Base-by-base conservation (phyloP, 192 early-diverging fungal genomes). In the Martensiomyces pterosporus region DNA sequence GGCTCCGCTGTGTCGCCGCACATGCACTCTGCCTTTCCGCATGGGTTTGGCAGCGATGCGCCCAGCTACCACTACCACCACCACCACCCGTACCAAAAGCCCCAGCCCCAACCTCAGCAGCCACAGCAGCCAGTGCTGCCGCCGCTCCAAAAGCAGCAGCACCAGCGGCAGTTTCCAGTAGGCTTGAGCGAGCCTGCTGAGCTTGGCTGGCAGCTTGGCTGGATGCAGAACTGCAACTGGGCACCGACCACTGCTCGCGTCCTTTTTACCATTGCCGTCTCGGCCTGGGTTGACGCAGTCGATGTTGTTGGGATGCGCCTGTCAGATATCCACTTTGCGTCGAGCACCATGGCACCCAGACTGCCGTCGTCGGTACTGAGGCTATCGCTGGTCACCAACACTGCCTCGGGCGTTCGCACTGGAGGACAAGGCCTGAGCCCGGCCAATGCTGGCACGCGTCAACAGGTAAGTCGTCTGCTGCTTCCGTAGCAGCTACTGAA, bases 291-390 rank as follows among this genome's bases (percentile, higher is more conserved):
- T 6, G 63, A 74, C 3, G 52, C 63, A 12, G 32, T 32, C 1
- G 43, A 61, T 16, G 58, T 62, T 9, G 54, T 60, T n/a, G 38
- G 51, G 7, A 15, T 66, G 39, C 53, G 48, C 27, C 51, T 74
- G 42, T 48, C 55, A 10, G 70, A 74, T 21, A 35, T 61, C 2
- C 55, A 57, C 35, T 74, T 74, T 58, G 70, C 52, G 15, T 66
- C 70, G 9, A 62, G 70, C 55, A 66, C 63, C 10, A 53, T 74
- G 50, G 58, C 70, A 6, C 63, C 70, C 6, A 63, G 51, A 0
- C 48, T 74, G 38, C 70, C 70, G 8, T 42, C 63, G 9, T 74
- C 70, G 12, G 64, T 74, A 24, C 47, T 74, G 39, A 57, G 59
- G 4, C 47, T 74, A 9, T 49, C 61, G 12, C 41, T 74, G 51